phyloP scores from a whole-genome alignment of 768 basidiomycete genomes.

The Termitomyces sp. region DNA sequence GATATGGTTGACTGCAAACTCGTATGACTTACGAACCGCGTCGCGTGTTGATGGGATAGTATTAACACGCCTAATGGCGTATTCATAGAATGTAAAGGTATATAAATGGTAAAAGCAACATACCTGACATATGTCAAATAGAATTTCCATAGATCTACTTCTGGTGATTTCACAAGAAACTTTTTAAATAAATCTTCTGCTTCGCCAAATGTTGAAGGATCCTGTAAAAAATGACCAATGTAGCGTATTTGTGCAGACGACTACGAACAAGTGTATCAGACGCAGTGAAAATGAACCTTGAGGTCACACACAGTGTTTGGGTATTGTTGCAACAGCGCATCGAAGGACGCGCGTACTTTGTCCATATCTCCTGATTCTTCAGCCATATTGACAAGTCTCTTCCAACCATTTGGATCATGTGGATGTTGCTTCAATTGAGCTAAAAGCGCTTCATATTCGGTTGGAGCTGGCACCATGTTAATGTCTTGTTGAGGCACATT shows the following conservation, averaged over 20 bases:
- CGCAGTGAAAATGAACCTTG: slow-evolving; percentile 6
- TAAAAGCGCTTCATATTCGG: slow-evolving; percentile 64
- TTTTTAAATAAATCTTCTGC: slow-evolving; percentile 88
- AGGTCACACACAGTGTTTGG: slow-evolving; percentile 81
- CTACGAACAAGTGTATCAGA: slow-evolving; percentile 31
- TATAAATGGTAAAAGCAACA: slow-evolving; percentile 20
- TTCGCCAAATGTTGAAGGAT: slow-evolving; percentile 58
- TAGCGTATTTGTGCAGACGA: slow-evolving; percentile 82
- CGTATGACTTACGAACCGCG: slow-evolving; percentile 82
- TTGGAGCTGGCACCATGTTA: slow-evolving; percentile 33
- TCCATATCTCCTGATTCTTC: slow-evolving; percentile 74
- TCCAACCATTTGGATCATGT: slow-evolving; percentile 74
- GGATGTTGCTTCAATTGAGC: slow-evolving; percentile 60
- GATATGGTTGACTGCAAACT: slow-evolving; percentile 84
- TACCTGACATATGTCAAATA: slow-evolving; percentile 92
- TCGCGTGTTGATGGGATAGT: slow-evolving; percentile 63
- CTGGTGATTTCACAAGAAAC: slow-evolving; percentile 79
- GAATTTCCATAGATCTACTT: slow-evolving; percentile 88
- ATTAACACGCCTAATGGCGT: slow-evolving; percentile 52
- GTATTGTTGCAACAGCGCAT: slow-evolving; percentile 75
- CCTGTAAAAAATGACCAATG: slow-evolving; percentile 66
- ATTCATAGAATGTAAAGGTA: neutral
- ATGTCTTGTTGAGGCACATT: slow-evolving; percentile 18
- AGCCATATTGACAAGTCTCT: slow-evolving; percentile 70
- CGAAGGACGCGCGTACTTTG: slow-evolving; percentile 76